These are phyloP conservation scores for Smithsoniella earleae DNA, from an alignment of 163 green algal species.

Conservation along the genomic window DNA sequence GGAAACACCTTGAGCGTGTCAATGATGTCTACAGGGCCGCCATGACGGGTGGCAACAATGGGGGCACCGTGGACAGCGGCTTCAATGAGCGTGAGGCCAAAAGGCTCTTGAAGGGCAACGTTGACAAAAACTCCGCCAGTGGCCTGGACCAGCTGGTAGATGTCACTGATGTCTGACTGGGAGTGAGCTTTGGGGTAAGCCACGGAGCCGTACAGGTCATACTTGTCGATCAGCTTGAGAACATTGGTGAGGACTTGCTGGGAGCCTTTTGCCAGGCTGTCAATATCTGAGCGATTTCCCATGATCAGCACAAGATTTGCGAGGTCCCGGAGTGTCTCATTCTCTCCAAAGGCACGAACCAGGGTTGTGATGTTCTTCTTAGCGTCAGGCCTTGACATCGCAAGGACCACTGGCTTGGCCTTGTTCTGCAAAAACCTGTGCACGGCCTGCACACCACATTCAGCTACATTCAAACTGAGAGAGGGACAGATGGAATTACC, in stretches of 20 bases:
- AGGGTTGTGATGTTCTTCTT: constrained; percentile 96
- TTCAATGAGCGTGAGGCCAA: constrained; percentile 93
- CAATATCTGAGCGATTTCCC: constrained; percentile 83
- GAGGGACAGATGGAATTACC: too few relatives aligned
- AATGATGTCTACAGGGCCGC: constrained; percentile 87
- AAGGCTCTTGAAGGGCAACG: constrained; percentile 87
- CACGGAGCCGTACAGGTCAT: constrained; percentile 75
- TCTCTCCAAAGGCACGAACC: constrained; percentile 58
- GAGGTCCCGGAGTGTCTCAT: constrained; percentile 66
- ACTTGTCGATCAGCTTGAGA: constrained; percentile 83
- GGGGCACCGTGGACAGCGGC: constrained; percentile 85
- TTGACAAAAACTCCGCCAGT: constrained; percentile 90
- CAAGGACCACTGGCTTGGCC: constrained; percentile 86
- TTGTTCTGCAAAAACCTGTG: constrained; percentile 81
- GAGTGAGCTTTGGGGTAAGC: constrained; percentile 42
- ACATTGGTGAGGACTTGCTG: constrained; percentile 62
- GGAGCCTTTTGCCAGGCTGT: constrained; percentile 63
- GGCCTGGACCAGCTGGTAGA: constrained; percentile 73
- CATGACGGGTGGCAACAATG: constrained; percentile 84
- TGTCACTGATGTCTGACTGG: constrained; percentile 85
- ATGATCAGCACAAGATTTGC: constrained; percentile 91
- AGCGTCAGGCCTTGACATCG: constrained; percentile 81
- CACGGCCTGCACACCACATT: constrained; percentile 54
- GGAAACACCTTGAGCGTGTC: constrained; percentile 50
- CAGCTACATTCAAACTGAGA: too few relatives aligned